Conservation (phyloP, 1,284 basidiomycete species). For the Hymenochaete sp. region DNA sequence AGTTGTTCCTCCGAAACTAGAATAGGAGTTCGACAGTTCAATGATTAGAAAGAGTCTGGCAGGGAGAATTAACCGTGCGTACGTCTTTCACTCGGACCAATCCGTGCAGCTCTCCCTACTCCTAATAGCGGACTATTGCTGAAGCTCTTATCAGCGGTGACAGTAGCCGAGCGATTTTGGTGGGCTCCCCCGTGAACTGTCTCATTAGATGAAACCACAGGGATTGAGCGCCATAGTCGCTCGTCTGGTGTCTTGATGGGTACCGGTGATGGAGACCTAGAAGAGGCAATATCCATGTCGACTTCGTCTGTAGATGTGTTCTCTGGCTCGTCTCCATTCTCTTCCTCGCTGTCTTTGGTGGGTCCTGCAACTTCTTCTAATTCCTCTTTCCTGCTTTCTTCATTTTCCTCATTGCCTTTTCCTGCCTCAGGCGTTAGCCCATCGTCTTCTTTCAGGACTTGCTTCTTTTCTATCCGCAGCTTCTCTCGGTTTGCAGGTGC, state of each 20-base stretch:
- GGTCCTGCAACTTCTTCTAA: background rate
- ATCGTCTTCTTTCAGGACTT: background rate
- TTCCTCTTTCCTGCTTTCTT: background rate
- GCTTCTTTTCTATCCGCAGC: background rate
- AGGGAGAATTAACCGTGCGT: no score
- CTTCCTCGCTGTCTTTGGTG: constrained; percentile 1
- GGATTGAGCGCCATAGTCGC: no score
- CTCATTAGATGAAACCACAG: no score
- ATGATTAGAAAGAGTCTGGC: no score
- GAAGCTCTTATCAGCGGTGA: no score
- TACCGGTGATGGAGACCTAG: constrained; percentile 11
- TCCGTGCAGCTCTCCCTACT: no score
- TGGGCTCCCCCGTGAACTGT: no score
- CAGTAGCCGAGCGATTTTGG: no score
- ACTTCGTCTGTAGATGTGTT: background rate
- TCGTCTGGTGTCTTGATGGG: background rate
- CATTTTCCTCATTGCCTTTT: background rate
- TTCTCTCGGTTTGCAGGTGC: background rate
- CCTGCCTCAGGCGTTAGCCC: background rate
- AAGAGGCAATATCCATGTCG: constrained; percentile 16
- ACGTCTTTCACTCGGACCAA: no score
- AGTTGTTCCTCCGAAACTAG: constrained; percentile 24
- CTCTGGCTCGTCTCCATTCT: background rate
- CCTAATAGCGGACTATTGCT: no score
- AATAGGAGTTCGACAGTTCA: no score